Conservation (phyloP, 164 flowering plant genomes). For the Chimonanthus salicifolius region DNA sequence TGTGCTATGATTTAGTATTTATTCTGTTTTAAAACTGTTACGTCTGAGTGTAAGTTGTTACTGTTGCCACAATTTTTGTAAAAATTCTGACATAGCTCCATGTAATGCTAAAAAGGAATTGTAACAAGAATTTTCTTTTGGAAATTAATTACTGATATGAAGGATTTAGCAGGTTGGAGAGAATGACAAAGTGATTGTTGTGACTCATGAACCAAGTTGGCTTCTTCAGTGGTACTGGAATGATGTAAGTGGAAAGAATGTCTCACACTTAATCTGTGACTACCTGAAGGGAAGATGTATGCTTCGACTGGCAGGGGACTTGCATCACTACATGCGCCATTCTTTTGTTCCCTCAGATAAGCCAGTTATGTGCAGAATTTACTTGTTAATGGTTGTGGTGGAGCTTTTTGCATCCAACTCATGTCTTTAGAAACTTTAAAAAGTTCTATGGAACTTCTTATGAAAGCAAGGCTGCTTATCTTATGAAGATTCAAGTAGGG, state of each 20-base stretch:
- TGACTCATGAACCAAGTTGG: constrained; percentile 99
- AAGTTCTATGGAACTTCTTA: constrained; percentile 54
- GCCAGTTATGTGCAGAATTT: constrained; percentile 84
- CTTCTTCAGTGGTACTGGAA: constrained; percentile 98
- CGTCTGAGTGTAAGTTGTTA: neutral
- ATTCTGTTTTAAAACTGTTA: neutral
- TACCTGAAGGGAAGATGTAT: constrained; percentile 88
- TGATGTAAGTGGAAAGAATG: constrained; percentile 75
- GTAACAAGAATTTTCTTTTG: neutral
- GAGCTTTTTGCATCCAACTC: constrained; percentile 99
- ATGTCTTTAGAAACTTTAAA: constrained; percentile 73
- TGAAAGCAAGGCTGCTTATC: constrained; percentile 87
- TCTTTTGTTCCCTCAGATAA: constrained; percentile 64
- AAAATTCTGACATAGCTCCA: neutral
- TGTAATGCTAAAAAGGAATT: neutral
- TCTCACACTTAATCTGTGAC: constrained; percentile 68
- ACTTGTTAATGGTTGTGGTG: constrained; percentile 99
- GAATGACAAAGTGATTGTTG: constrained; percentile 78
- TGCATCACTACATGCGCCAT: constrained; percentile 99
- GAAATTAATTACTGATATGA: constrained; percentile 3
- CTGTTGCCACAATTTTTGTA: neutral
- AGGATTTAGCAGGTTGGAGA: constrained; percentile 59
- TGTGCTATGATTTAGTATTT: neutral
- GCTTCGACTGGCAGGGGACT: constrained; percentile 91
- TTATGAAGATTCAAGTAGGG: constrained; percentile 96